Base-by-base conservation (phyloP, 495 filamentous ascomycete species). In the Zalerion maritima region DNA sequence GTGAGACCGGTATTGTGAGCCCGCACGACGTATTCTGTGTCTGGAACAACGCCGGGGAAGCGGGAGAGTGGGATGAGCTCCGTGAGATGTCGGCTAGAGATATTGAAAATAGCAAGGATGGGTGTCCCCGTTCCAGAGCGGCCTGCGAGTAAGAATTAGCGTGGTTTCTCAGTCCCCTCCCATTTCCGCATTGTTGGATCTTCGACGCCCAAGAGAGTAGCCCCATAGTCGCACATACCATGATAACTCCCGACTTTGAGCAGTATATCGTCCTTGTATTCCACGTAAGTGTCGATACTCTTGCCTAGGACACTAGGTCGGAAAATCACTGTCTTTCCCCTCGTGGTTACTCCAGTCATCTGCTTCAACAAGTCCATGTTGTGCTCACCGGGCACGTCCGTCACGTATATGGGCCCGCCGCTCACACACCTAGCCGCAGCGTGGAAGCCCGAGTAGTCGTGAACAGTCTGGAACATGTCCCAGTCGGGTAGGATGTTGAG, bases 401-500 rank as follows among this genome's bases (percentile, higher is more conserved):
- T 96, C 42, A 97, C 81, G 36, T 86, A 93, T 21, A 97, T 73
- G 0, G 87, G 89, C 2, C 89, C 89, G 1, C 89, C 89, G 28
- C 75, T 81, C 6, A 97, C 69, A 50, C 82, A 93, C 10, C 89
- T 67, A 7, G 83, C 85, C 7, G 89, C 84, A 17, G 80, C 89
- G 30, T 97, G 89, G 52, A 86, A 89, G 0, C 64, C 64, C 1
- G 75, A 75, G 40, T 79, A 89, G 2, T 67, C 57, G 43, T 87
- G 81, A 10, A 52, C 49, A 1, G 89, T 93, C 47, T 97, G 89
- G 51, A 97, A 97, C 89, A 97, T 96, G 52, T 96, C 89, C 89
- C 89, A 97, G 52, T 97, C 89, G 0, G 85, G 85, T 2, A 68
- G 41, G 8, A 58, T 27, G 32, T 64, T 61, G 11, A 71, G 42